A percentile compares a stretch with the other conserved stretches of the same genome.
These are phyloP conservation scores for Bonia amplexicaulis DNA, from an alignment of 176 grass and related monocot species.

Conservation along the genomic window DNA sequence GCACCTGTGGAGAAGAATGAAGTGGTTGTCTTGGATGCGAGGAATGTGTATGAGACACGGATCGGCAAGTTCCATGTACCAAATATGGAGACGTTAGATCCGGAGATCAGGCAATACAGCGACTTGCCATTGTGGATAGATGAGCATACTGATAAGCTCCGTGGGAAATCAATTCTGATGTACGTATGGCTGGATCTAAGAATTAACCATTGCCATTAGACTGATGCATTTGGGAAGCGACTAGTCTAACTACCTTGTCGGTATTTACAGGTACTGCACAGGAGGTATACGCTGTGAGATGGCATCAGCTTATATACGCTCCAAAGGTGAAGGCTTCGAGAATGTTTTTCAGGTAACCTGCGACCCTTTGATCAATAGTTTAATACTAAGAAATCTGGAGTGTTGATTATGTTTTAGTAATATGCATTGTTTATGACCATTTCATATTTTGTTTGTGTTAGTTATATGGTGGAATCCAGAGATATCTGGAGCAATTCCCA, in stretches of 20 bases:
- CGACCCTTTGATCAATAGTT: background rate
- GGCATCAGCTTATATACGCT: constrained; percentile 88
- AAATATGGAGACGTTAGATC: constrained; percentile 70
- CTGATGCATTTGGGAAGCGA: background rate
- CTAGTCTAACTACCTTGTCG: background rate
- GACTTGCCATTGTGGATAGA: constrained; percentile 83
- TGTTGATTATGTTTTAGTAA: background rate
- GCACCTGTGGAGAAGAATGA: constrained; percentile 29
- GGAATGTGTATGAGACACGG: constrained; percentile 88
- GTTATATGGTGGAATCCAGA: constrained; percentile 92
- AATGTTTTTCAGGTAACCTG: constrained; percentile 80
- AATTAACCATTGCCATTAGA: background rate
- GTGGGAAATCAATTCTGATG: constrained; percentile 82
- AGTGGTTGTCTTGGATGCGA: constrained; percentile 70
- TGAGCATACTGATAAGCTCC: constrained; percentile 60
- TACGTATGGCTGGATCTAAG: constrained; percentile 15
- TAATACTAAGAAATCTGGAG: background rate
- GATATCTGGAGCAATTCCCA: constrained; percentile 85
- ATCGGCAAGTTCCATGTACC: constrained; percentile 81
- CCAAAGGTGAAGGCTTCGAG: constrained; percentile 77
- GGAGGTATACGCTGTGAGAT: constrained; percentile 92
- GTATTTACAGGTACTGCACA: constrained; percentile 79
- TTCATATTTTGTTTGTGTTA: constrained; percentile 33
- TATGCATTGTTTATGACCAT: constrained; percentile 14
- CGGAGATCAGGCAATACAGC: constrained; percentile 87